Percentiles rank a stretch among this genome's conserved stretches.
Conservation (phyloP, 257 asterid species). For the Prunella vulgaris region DNA sequence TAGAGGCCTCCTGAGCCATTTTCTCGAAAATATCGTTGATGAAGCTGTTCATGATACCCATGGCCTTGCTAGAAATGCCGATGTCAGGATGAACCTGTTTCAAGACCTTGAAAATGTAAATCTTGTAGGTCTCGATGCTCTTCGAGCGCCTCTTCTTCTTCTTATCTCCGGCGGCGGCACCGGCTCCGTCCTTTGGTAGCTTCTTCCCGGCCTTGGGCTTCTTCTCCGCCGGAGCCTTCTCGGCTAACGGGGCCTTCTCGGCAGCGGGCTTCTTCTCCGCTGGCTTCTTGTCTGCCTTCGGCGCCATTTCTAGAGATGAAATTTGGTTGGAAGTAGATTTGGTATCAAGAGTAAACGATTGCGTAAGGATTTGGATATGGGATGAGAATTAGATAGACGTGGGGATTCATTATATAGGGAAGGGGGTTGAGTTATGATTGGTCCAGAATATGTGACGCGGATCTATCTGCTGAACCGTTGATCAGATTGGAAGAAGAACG, state of each 20-base stretch:
- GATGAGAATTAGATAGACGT: background rate
- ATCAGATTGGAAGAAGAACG: background rate
- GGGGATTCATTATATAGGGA: slow-evolving; percentile 16
- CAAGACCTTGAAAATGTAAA: slow-evolving; percentile 72
- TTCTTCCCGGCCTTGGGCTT: slow-evolving; percentile 70
- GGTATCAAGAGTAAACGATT: background rate
- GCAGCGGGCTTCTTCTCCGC: slow-evolving; percentile 72
- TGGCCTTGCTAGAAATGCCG: slow-evolving; percentile 74
- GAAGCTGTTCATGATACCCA: slow-evolving; percentile 81
- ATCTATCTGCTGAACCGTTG: slow-evolving; percentile 1
- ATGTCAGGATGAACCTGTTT: slow-evolving; percentile 76
- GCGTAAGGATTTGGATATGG: background rate
- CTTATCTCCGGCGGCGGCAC: slow-evolving; percentile 47
- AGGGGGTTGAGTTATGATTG: slow-evolving; percentile 22
- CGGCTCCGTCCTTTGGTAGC: slow-evolving; percentile 51
- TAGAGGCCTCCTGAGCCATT: slow-evolving; percentile 50
- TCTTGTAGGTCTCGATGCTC: slow-evolving; percentile 64
- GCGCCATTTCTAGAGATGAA: slow-evolving; percentile 35
- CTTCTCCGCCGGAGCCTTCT: slow-evolving; percentile 57
- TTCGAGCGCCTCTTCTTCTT: slow-evolving; percentile 55
- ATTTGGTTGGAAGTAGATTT: no score
- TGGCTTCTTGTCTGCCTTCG: slow-evolving; percentile 59
- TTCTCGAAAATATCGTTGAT: slow-evolving; percentile 73
- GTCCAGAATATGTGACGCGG: slow-evolving; percentile 18
- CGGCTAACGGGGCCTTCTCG: slow-evolving; percentile 51